Percentiles rank a stretch among this genome's conserved stretches.
Conservation (phyloP, 495 filamentous ascomycete species). For the Zalerion maritima region DNA sequence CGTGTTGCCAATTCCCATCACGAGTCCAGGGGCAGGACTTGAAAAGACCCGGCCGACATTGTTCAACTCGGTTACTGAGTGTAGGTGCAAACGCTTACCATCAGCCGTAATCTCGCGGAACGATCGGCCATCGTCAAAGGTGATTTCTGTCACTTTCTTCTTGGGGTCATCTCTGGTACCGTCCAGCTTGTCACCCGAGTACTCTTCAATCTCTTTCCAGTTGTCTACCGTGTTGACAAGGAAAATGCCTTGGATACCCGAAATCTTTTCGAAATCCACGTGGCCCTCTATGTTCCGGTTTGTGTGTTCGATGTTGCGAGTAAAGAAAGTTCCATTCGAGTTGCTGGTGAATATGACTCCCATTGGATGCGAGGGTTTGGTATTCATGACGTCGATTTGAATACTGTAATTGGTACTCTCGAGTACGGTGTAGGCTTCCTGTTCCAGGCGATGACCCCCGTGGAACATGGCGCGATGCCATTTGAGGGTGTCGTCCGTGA, state of each 20-base stretch:
- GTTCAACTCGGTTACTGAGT: slow-evolving; percentile 69
- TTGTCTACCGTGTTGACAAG: slow-evolving; percentile 84
- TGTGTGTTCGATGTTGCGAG: slow-evolving; percentile 74
- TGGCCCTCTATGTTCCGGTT: slow-evolving; percentile 57
- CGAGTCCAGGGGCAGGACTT: slow-evolving; percentile 77
- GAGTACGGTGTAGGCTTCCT: slow-evolving; percentile 83
- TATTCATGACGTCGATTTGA: slow-evolving; percentile 81
- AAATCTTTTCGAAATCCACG: slow-evolving; percentile 89
- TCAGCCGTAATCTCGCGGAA: slow-evolving; percentile 39
- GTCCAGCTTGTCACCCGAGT: slow-evolving; percentile 21
- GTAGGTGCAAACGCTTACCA: slow-evolving; percentile 64
- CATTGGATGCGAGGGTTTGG: slow-evolving; percentile 46
- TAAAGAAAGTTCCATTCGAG: slow-evolving; percentile 92
- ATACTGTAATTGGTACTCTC: slow-evolving; percentile 96
- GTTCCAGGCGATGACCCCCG: slow-evolving; percentile 54
- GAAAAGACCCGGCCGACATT: slow-evolving; percentile 84
- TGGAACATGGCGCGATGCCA: slow-evolving; percentile 92
- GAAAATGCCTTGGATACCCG: slow-evolving; percentile 78
- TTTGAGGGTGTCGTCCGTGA: slow-evolving; percentile 59
- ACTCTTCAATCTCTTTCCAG: slow-evolving; percentile 54
- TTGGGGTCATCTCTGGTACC: slow-evolving; percentile 36
- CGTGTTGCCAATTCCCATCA: slow-evolving; percentile 86
- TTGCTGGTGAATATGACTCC: slow-evolving; percentile 86
- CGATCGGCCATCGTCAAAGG: slow-evolving; percentile 82
- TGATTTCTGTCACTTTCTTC: slow-evolving; percentile 64